Conservation (phyloP, 768 basidiomycete species). For the Pleurotus djamor region DNA sequence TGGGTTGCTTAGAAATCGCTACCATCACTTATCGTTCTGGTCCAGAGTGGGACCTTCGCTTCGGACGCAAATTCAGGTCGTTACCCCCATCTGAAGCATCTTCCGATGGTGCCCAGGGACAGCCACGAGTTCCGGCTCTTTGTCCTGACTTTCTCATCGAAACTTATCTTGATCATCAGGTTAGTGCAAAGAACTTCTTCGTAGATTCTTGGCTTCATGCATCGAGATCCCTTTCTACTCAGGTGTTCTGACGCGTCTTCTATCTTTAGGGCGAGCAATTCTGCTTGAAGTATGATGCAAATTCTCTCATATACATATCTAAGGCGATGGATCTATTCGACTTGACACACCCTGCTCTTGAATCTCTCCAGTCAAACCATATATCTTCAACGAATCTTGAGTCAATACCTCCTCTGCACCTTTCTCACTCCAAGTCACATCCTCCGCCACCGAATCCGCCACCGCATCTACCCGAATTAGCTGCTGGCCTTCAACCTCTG, state of each 20-base stretch:
- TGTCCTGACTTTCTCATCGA: constrained; percentile 99
- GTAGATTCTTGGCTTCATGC: constrained; percentile 58
- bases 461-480: constrained; percentile 73
- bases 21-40: constrained; percentile 99
- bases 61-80: constrained; percentile 72
- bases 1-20: constrained; percentile 74
- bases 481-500: constrained; percentile 75
- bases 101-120: constrained; percentile 20
- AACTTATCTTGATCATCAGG: constrained; percentile 97
- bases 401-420: constrained; percentile 17
- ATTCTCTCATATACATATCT: constrained; percentile 97
- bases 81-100: constrained; percentile 38
- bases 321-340: constrained; percentile 99
- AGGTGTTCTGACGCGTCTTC: not conserved
- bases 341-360: constrained; percentile 78
- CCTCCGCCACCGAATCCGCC: constrained; percentile 73
- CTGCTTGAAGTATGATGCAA: constrained; percentile 98
- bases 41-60: constrained; percentile 99
- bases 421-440: constrained; percentile 66
- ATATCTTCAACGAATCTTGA: constrained; percentile 16
- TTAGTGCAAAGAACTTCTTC: constrained; percentile 48
- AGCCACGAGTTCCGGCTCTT: constrained; percentile 61
- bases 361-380: constrained; percentile 44
- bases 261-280: constrained; percentile 81
- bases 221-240: not conserved